Evolutionary conservation across 257 asterid genomes (phyloP), one percentile per base, ranked within the genome.

Genomic region (Capsicum chinense): DNA sequence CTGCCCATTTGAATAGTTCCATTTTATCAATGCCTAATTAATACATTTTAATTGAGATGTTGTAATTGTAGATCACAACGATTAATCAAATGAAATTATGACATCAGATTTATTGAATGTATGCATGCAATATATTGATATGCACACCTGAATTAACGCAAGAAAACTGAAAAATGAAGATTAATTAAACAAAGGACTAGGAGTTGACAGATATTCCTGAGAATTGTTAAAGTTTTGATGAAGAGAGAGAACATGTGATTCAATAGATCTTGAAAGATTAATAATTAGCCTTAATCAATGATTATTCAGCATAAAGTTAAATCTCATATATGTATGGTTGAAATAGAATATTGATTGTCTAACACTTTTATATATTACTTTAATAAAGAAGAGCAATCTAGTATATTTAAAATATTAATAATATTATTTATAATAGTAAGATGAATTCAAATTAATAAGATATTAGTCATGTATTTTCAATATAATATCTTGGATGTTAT

Each of bases 1-100:
- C 85, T 0, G 96, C 97, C 63, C 79, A 86, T 16, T 80, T 57
- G 86, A 95, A 93, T 57, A 95, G 87, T 69, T 93, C 98, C 98
- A 95, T 95, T 35, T 56, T 0, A 74, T 21, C 60, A 19, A 74
- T 19, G 13, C 60, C 79, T 69, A 9, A 15, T 39, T 69, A 69
- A 16, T 42, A 39, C 56, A 39, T 69, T 56, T 2, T n/a, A 56
- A 15, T 56, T 14, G n/a, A 56, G 17, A 68, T 15, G 33, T 8
- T 19, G 21, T 37, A 15, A 69, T 14, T 35, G 2, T 6, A 66
- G 48, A 66, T 35, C 48, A 39, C 14, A 5, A 6, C 5, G 11
- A 66, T 15, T 37, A 10, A 39, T 37, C 16, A 37, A 15, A 68
- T 68, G 26, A 68, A 37, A 68, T 68, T 10, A 4, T 59, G 33